These are phyloP conservation scores for Cystobasidium tubakii DNA, from an alignment of 768 basidiomycete genomes.

Conservation along the genomic window DNA sequence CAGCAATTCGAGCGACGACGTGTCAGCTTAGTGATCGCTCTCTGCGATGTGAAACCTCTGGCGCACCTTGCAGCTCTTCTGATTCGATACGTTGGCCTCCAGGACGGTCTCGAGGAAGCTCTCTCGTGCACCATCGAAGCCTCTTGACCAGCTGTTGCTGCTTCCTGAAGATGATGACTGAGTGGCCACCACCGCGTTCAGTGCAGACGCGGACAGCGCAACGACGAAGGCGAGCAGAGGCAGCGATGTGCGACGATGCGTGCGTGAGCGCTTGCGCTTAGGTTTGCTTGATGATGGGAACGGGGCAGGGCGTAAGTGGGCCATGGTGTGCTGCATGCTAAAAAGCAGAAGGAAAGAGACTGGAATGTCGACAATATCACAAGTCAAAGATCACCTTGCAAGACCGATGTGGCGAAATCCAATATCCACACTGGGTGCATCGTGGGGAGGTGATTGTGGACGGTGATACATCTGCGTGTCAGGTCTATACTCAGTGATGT, in stretches of 20 bases:
- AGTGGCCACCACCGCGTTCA: background rate
- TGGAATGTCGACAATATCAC: background rate
- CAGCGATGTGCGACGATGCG: background rate
- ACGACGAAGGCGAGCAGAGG: background rate
- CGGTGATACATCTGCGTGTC: too few species aligned
- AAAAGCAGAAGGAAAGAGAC: background rate
- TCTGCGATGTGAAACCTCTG: too few species aligned
- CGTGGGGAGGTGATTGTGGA: too few species aligned
- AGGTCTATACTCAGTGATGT: too few species aligned
- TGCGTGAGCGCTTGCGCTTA: background rate
- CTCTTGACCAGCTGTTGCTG: slow-evolving; percentile 7
- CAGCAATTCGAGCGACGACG: slow-evolving; percentile 6
- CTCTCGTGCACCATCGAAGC: slow-evolving; percentile 19
- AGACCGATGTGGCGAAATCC: background rate
- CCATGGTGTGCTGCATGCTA: background rate
- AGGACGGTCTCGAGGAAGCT: slow-evolving; percentile 34
- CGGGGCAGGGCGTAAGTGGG: background rate
- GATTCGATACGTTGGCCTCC: slow-evolving; percentile 27
- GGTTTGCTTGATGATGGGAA: background rate
- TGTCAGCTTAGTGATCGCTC: slow-evolving; percentile 23
- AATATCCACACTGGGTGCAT: too few species aligned
- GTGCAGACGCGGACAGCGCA: background rate
- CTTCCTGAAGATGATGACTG: background rate
- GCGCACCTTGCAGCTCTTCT: slow-evolving; percentile 38
- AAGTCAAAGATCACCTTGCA: background rate